Evolutionary conservation across 2,329 filamentous ascomycete genomes (phyloP), one percentile per base, ranked within the genome.

Genomic region (Microdochium trichocladiopsis): DNA sequence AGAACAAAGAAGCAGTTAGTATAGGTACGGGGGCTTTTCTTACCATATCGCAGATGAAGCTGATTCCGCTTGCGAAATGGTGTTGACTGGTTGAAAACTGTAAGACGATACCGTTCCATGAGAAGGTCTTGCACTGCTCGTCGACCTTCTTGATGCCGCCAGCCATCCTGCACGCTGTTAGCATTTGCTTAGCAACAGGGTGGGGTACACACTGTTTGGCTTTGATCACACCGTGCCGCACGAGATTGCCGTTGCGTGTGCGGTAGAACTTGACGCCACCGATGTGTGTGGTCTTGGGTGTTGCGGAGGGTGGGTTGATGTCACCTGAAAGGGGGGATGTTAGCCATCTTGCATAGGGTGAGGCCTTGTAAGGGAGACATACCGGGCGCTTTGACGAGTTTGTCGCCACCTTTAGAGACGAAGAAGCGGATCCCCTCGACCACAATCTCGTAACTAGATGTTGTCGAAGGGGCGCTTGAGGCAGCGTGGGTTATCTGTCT

Each of bases 231-330:
- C 87, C 84, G 62, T 87, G 80, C 52, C 90, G 86, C 63, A 92
- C 87, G 24, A 96, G 79, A 60, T 95, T 96, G 56, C 91, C 91
- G 60, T 86, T 87, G 67, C 93, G 95, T 69, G 89, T 95, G 58
- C 91, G 82, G 61, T 90, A 79, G 65, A 95, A 96, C 57, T 81
- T 84, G 61, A 95, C 88, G 43, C 90, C 89, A 50, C 87, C 88
- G 55, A 95, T 74, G 5, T 75, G 72, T 41, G 86, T 79, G 57
- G 78, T 80, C 69, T 91, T 94, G 0, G 91, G 91, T 2, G 90
- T 95, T 48, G 78, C 75, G 51, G 79, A 82, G 51, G 81, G 77
- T 36, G 79, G 74, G 62, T 84, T 82, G 48, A 75, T 70, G 59
- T 86, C 82, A 68, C 76, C 78, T 84, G n/a, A n/a, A n/a, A n/a